These are phyloP conservation scores for Psilocybe azurescens DNA, from an alignment of 768 basidiomycete species.

Conservation along the genomic window DNA sequence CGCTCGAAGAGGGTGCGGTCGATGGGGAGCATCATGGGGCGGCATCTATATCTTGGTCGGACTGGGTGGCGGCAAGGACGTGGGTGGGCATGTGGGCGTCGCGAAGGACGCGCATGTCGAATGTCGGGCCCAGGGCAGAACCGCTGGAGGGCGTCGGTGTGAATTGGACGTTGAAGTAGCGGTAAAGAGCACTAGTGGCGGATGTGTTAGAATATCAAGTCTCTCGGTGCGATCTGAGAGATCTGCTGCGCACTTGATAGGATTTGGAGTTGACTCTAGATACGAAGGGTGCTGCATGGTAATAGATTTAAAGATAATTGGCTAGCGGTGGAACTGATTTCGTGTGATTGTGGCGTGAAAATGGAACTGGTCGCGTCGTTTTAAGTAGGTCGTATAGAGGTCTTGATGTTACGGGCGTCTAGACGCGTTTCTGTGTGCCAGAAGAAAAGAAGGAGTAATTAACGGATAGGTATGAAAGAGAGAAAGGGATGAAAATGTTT, in stretches of 20 bases:
- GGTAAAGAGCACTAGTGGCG: slow-evolving; percentile 45
- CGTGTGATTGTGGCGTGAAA: slow-evolving; percentile 4
- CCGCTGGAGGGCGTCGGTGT: slow-evolving; percentile 22
- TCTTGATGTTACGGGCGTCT: slow-evolving; percentile 8
- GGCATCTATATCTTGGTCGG: slow-evolving; percentile 25
- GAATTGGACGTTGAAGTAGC: slow-evolving; percentile 45
- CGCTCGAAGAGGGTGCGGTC: slow-evolving; percentile 49
- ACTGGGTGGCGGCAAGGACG: slow-evolving; percentile 51
- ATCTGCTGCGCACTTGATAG: slow-evolving; percentile 36
- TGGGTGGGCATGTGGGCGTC: slow-evolving; percentile 60
- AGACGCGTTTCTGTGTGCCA: not conserved
- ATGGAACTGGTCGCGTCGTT: slow-evolving; percentile 11
- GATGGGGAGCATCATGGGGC: slow-evolving; percentile 56
- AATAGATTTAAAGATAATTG: not conserved
- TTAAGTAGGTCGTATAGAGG: slow-evolving; percentile 14
- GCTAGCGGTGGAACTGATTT: not conserved
- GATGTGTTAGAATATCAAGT: not conserved
- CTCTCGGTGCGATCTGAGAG: not conserved
- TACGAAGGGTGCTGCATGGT: slow-evolving; percentile 39
- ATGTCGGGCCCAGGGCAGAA: slow-evolving; percentile 41
- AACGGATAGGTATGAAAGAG: slow-evolving; percentile 12
- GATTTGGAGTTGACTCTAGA: slow-evolving; percentile 32
- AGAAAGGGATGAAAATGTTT: slow-evolving; percentile 16
- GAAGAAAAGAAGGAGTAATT: not conserved
- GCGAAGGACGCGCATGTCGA: slow-evolving; percentile 53